Evolutionary conservation across 176 grass and related monocot species (phyloP), one percentile per base, ranked within the genome.

Genomic region (Phragmites australis): DNA sequence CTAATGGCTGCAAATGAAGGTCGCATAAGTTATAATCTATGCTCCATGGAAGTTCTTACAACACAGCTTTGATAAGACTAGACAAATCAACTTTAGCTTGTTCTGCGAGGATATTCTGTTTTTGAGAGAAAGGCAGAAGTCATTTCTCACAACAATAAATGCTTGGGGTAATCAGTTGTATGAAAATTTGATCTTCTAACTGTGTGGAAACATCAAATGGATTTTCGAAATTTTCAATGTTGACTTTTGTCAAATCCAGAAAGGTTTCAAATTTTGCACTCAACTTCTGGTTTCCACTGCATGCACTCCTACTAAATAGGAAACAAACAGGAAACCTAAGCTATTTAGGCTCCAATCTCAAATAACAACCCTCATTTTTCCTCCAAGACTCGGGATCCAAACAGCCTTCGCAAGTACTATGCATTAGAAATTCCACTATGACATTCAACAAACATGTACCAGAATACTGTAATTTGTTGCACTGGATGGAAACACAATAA

Each of bases 1-100:
- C 14, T 50, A 83, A 59, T 61, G 23, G 18, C 32, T 67, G 14
- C 27, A 81, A 65, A 46, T 43, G 30, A 77, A 43, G n/a, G 47
- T 31, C 53, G 13, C 23, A 74, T 9, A 47, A 16, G 50, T 17
- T 29, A 47, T 22, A 37, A 45, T 16, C 34, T 77, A 41, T 15
- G 11, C 41, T 77, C 19, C 9, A 55, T 8, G 6, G 0, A 2
- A 70, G 17, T 37, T 46, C 46, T 52, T 72, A 37, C 9, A 72
- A 9, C 44, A 82, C 25, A 17, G 12, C 21, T 50, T 21, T 29
- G 4, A 2, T 37, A 10, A 54, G 11, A 80, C 32, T 7, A 42
- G 12, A 21, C 10, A 43, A 9, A 61, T 15, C 47, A 8, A 16
- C 1, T 71, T 34, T 25, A 44, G 32, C 55, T 8, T 78, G 44